A percentile compares a stretch with the other conserved stretches of the same genome.
Evolutionary conservation across 140 eudicot species (phyloP).

Genomic region (Senecio squalidus): DNA sequence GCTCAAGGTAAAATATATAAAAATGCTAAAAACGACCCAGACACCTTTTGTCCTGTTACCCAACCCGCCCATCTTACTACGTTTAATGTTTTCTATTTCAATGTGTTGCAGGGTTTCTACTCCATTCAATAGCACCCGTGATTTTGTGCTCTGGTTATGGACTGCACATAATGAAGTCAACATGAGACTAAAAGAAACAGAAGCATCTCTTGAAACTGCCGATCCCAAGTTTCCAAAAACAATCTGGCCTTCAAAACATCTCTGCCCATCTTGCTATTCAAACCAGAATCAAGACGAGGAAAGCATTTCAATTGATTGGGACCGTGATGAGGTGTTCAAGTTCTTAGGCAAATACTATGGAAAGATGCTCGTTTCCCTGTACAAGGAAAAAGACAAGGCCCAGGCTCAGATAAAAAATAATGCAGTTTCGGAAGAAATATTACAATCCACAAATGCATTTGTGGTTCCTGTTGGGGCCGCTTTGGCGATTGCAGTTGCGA

Average conservation of each 20-base stretch:
- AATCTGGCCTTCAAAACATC: slow-evolving; percentile 82
- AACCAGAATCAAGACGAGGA: slow-evolving; percentile 24
- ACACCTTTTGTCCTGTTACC: too few species aligned
- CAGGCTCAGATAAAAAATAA: slow-evolving; percentile 12
- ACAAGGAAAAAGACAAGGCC: slow-evolving; percentile 57
- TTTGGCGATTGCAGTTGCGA: slow-evolving; percentile 78
- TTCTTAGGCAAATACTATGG: slow-evolving; percentile 74
- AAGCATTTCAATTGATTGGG: slow-evolving; percentile 43
- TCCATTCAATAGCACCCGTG: slow-evolving; percentile 68
- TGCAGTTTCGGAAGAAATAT: slow-evolving; percentile 39
- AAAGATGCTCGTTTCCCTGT: slow-evolving; percentile 35
- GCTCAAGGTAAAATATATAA: slow-evolving; percentile 88
- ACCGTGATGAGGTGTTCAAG: slow-evolving; percentile 63
- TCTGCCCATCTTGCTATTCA: slow-evolving; percentile 66
- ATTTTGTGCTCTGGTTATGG: slow-evolving; percentile 86
- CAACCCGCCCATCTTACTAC: too few species aligned
- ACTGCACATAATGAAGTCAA: slow-evolving; percentile 83
- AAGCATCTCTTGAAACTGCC: slow-evolving; percentile 47
- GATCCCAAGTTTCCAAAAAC: slow-evolving; percentile 84
- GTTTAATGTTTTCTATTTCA: background rate
- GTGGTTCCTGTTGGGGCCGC: slow-evolving; percentile 95
- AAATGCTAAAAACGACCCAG: too few species aligned
- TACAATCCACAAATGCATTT: slow-evolving; percentile 59
- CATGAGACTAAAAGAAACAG: slow-evolving; percentile 59
- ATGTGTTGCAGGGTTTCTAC: slow-evolving; percentile 64